Evolutionary conservation across 2,329 filamentous ascomycete species (phyloP).

Genomic region (Ophidiomyces ophidiicola): DNA sequence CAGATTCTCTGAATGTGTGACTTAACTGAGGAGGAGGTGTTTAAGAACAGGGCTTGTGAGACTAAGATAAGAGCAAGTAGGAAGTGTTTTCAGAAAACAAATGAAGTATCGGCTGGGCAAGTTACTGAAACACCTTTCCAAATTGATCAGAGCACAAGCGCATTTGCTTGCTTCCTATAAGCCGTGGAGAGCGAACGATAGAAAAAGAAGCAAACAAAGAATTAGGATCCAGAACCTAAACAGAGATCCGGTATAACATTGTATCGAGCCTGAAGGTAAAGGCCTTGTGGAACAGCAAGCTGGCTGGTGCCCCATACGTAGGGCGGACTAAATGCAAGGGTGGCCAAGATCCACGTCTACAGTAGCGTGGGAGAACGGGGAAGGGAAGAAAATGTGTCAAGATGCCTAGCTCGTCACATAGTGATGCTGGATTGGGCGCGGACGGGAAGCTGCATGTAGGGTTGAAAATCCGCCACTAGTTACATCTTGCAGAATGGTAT

Average conservation of each 20-base stretch:
- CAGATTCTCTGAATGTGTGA: constrained; percentile 11
- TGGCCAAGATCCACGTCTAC: constrained; percentile 23
- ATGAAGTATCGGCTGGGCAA: constrained; percentile 10
- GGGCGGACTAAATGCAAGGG: constrained; percentile 22
- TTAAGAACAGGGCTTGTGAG: constrained; percentile 17
- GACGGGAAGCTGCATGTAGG: constrained; percentile 16
- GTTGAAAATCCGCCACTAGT: constrained; percentile 13
- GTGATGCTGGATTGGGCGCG: constrained; percentile 14
- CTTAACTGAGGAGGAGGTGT: constrained; percentile 12
- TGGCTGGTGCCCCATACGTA: constrained; percentile 20
- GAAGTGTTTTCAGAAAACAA: constrained; percentile 12
- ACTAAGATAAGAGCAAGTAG: constrained; percentile 17
- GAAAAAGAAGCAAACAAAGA: constrained; percentile 19
- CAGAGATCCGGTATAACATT: constrained; percentile 11
- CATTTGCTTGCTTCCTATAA: constrained; percentile 21
- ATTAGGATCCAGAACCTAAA: constrained; percentile 9
- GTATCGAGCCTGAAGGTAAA: constrained; percentile 18
- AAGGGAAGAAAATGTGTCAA: constrained; percentile 18
- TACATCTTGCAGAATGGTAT: constrained; percentile 13
- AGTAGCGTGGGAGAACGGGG: constrained; percentile 16
- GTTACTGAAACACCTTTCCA: constrained; percentile 10
- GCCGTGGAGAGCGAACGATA: constrained; percentile 16
- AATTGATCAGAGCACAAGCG: constrained; percentile 19
- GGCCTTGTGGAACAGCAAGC: constrained; percentile 24
- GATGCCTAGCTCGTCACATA: constrained; percentile 13